These are phyloP conservation scores for Petunia hybrid DNA, from an alignment of 305 asterid genomes.

Conservation along the genomic window DNA sequence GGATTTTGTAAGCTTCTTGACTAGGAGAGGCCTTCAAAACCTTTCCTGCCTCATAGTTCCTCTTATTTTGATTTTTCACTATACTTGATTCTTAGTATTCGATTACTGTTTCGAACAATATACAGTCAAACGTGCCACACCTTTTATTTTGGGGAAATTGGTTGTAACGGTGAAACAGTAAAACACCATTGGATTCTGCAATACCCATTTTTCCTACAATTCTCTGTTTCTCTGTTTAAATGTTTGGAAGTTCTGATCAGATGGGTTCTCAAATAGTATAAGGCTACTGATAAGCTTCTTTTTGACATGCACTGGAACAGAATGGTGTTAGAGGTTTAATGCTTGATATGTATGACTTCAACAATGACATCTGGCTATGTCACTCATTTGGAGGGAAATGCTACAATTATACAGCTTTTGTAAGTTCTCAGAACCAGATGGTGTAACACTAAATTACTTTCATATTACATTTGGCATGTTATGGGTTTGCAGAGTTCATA, in stretches of 20 bases:
- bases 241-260: neutral
- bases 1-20: slow-evolving; percentile 18
- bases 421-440: slow-evolving; percentile 38
- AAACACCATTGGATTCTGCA: neutral
- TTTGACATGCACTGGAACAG: slow-evolving; percentile 32
- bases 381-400: slow-evolving; percentile 64
- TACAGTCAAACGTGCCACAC: neutral
- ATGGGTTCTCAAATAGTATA: neutral
- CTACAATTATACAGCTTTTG: slow-evolving; percentile 56
- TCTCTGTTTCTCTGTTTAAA: neutral
- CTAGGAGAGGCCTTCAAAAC: neutral
- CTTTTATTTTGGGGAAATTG: neutral
- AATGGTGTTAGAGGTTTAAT: slow-evolving; percentile 42
- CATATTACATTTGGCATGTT: neutral
- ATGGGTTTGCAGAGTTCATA: neutral
- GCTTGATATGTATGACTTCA: slow-evolving; percentile 44
- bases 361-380: slow-evolving; percentile 54
- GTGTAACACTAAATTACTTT: neutral
- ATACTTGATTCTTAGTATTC: slow-evolving; percentile 10
- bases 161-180: neutral
- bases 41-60: neutral
- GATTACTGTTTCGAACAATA: neutral
- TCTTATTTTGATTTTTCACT: neutral
- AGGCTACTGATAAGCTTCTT: slow-evolving; percentile 22
- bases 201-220: neutral